These are phyloP conservation scores for Coemansia sp. DNA, from an alignment of 192 early-diverging fungal genomes.

Conservation along the genomic window DNA sequence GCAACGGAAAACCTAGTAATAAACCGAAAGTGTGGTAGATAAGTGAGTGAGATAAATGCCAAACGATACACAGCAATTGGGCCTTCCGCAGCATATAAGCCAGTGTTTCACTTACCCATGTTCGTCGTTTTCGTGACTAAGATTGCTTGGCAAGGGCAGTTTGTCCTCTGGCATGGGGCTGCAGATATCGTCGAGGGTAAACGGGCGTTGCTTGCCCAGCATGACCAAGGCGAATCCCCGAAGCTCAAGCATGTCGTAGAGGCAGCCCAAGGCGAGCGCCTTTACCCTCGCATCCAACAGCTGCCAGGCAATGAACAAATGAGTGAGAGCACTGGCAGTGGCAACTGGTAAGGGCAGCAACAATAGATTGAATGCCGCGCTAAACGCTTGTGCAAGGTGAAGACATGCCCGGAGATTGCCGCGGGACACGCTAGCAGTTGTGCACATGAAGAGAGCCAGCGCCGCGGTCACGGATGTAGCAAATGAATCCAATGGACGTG, in stretches of 20 bases:
- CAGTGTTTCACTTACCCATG: background rate
- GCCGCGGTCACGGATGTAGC: background rate
- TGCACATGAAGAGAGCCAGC: background rate
- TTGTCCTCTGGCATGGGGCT: background rate
- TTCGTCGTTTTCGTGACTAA: background rate
- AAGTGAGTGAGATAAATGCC: conserved; percentile 11
- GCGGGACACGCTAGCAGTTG: background rate
- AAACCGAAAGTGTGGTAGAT: too few relatives aligned
- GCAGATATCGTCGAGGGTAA: background rate
- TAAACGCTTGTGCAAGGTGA: background rate
- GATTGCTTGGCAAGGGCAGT: too few relatives aligned
- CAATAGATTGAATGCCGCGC: background rate
- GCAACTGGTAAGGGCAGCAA: too few relatives aligned
- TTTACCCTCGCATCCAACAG: background rate
- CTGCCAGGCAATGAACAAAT: background rate
- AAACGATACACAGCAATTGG: background rate
- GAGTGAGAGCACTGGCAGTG: background rate
- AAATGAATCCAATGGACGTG: too few relatives aligned
- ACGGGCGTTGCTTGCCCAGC: background rate
- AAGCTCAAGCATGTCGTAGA: background rate
- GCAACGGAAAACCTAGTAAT: too few relatives aligned
- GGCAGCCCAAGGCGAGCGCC: background rate
- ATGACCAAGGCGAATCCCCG: background rate
- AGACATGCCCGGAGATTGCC: background rate
- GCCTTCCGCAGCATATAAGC: background rate